Percentiles rank a stretch among this genome's conserved stretches.
Conservation (phyloP, 108 stramenopile species). For the Pseudonitzschia delicatissima region DNA sequence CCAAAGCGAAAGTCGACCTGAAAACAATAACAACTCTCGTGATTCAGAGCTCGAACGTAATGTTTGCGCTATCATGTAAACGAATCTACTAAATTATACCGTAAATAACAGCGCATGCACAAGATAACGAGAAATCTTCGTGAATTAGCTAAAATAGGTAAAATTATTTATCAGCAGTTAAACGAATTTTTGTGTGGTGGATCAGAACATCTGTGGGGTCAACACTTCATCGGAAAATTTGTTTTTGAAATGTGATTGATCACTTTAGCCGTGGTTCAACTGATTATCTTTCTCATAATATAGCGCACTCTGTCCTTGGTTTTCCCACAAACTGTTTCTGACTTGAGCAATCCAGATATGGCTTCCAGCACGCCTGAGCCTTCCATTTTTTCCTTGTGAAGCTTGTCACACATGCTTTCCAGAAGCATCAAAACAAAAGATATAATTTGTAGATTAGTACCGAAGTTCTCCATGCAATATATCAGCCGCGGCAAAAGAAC, state of each 20-base stretch:
- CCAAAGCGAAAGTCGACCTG: not conserved
- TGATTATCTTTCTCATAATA: slow-evolving; percentile 8
- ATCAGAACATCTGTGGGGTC: not conserved
- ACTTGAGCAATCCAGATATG: not conserved
- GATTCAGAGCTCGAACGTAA: not conserved
- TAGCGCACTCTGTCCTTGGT: slow-evolving; percentile 1
- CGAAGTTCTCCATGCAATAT: not conserved
- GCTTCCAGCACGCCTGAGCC: slow-evolving; percentile 9
- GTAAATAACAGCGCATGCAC: not conserved
- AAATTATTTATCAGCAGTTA: not conserved
- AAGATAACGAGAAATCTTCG: not conserved
- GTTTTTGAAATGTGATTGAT: too few relatives aligned
- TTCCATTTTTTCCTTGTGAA: slow-evolving; percentile 6
- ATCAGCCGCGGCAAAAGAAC: not conserved
- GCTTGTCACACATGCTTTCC: not conserved
- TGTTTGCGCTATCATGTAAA: slow-evolving; percentile 1
- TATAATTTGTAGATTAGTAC: not conserved
- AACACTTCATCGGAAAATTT: too few relatives aligned
- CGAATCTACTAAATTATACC: not conserved
- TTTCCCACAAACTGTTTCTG: not conserved
- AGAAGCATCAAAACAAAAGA: slow-evolving; percentile 4
- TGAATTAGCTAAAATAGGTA: not conserved
- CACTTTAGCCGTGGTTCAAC: not conserved
- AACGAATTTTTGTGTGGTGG: not conserved
- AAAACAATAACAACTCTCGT: not conserved